Percentiles rank a stretch among this genome's conserved stretches.
These are phyloP conservation scores for Leishmania braziliensis DNA, from an alignment of 208 protist genomes.

Conservation along the genomic window DNA sequence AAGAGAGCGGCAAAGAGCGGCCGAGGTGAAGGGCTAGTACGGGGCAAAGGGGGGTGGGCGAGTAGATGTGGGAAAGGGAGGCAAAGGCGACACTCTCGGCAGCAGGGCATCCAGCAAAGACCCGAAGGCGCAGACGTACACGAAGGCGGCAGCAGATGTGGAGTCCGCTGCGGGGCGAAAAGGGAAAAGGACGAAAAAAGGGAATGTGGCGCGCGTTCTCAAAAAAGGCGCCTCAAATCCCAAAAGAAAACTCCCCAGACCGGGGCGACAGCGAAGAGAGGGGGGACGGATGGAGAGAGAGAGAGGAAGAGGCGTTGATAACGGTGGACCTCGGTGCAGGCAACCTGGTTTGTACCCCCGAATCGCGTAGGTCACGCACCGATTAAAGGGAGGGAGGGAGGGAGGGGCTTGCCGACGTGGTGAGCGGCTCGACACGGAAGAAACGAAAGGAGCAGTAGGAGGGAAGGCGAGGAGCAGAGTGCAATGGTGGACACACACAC, in stretches of 20 bases:
- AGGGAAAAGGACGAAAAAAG: neutral
- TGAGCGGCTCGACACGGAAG: neutral
- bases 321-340: neutral
- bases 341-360: neutral
- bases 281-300: neutral
- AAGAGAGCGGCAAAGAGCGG: neutral
- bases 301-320: neutral
- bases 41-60: neutral
- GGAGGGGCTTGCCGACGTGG: neutral
- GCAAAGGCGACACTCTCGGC: neutral
- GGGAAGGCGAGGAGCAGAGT: neutral
- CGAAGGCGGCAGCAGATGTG: too few relatives aligned
- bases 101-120: neutral
- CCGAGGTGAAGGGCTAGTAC: neutral
- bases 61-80: neutral
- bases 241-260: too few relatives aligned
- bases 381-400: neutral
- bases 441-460: neutral
- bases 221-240: too few relatives aligned
- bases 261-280: neutral
- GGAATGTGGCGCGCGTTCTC: too few relatives aligned
- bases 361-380: neutral
- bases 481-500: neutral
- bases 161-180: neutral
- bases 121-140: neutral